Base-by-base conservation (phyloP, 768 basidiomycete genomes). In the Mycena sanguinolenta region DNA sequence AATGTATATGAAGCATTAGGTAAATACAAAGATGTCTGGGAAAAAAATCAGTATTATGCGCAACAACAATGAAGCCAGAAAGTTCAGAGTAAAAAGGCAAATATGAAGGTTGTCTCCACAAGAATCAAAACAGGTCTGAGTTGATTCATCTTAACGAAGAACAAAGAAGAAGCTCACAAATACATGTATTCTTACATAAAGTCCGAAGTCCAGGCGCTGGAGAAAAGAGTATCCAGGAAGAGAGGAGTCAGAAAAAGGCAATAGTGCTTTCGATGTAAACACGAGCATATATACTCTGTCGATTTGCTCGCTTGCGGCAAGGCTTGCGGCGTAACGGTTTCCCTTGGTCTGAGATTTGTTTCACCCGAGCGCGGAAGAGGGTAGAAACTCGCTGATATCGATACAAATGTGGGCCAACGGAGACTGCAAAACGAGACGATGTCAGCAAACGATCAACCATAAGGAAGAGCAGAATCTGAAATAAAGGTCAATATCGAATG, bases 401-500 rank as follows among this genome's bases (percentile, higher is more conserved):
- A 65, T 70, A 70, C 69, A 65, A 7, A 46, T 28, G 46, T 39
- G 42, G 23, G 61, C 36, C 8, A 36, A 44, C 3, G 82, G 76
- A 77, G 16, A 30, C 58, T 59, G 58, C 21, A 39, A 34, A 12
- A 58, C 5, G 16, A 58, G 8, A 9, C 2, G n/a, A 21, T 28
- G 58, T 67, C n/a, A 67, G 65, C 14, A 49, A 49, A 60, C 21
- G 44, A 49, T 34, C 23, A 4, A 36, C 54, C 34, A 21, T 4
- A 5, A 25, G 28, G 27, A 14, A 34, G 1, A 14, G 62, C 61
- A 69, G 71, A 65, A 74, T 84, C 84, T 84, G 83, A 78, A 77
- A 77, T 75, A 82, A 44, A 82, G 87, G 87, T 89, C 88, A 90
- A 90, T 90, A 84, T 80, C 23, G 71, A 72, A 78, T 86, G 75